Conservation (phyloP, 192 early-diverging fungal genomes). For the Mycoemilia scoparia region DNA sequence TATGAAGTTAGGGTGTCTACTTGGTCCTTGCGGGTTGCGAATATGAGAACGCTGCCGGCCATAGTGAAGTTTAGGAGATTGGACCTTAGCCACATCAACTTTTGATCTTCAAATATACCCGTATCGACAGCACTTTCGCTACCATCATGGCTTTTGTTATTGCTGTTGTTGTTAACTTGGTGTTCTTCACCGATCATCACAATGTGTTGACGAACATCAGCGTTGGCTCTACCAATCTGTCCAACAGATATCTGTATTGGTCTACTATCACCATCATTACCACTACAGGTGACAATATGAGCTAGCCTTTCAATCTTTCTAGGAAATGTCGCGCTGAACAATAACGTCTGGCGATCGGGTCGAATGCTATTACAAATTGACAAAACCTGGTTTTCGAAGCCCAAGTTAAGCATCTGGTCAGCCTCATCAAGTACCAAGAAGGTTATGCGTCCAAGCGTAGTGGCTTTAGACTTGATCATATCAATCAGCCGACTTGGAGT, state of each 20-base stretch:
- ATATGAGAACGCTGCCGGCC: no score
- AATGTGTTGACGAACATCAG: constrained; percentile 63
- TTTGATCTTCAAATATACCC: no score
- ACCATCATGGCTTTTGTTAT: constrained; percentile 71
- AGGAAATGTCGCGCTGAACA: constrained; percentile 82
- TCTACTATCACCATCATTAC: no score
- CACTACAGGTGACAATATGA: no score
- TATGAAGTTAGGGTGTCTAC: no score
- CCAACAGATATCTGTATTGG: constrained; percentile 74
- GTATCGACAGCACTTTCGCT: no score
- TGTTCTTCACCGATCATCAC: constrained; percentile 73
- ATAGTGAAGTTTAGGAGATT: constrained; percentile 69
- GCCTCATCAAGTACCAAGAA: constrained; percentile 80
- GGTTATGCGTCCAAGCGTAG: constrained; percentile 46
- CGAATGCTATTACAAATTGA: constrained; percentile 46
- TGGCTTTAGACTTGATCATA: constrained; percentile 57
- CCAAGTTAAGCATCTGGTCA: constrained; percentile 79
- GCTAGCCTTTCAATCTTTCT: no score
- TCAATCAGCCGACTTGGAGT: constrained; percentile 81
- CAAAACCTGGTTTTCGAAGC: constrained; percentile 65
- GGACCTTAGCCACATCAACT: constrained; percentile 8
- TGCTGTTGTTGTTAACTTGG: constrained; percentile 51
- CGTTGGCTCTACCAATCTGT: constrained; percentile 70
- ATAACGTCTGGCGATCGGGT: constrained; percentile 60
- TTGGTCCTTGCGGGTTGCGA: no score